A percentile compares a stretch with the other conserved stretches of the same genome.
Conservation (phyloP, 2,329 filamentous ascomycete genomes). For the Microdochium nivale region DNA sequence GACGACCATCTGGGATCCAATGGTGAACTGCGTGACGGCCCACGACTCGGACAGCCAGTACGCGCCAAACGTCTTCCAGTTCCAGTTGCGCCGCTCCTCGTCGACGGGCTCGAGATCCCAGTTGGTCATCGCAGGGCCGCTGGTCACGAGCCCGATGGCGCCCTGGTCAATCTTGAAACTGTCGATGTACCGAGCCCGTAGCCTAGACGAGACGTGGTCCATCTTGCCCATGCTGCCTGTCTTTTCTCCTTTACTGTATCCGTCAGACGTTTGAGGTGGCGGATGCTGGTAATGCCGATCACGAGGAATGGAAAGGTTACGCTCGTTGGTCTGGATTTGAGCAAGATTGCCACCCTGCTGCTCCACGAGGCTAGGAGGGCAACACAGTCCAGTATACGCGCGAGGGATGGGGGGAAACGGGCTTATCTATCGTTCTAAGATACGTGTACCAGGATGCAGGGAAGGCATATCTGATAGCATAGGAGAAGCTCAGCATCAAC, state of each 20-base stretch:
- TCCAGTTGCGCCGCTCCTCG: neutral
- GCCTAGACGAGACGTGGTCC: neutral
- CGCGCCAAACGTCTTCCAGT: neutral
- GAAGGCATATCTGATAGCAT: too few relatives aligned
- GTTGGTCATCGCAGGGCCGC: neutral
- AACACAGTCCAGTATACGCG: neutral
- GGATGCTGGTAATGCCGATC: too few relatives aligned
- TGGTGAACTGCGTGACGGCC: neutral
- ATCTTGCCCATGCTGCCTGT: neutral
- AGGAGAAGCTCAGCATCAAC: too few relatives aligned
- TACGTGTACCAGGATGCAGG: too few relatives aligned
- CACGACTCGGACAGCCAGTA: neutral
- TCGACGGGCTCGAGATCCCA: neutral
- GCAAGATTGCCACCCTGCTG: neutral
- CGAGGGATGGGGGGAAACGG: neutral
- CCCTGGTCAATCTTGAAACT: neutral
- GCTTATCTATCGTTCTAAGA: too few relatives aligned
- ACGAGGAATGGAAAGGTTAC: too few relatives aligned
- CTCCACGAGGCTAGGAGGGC: neutral
- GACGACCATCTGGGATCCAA: neutral
- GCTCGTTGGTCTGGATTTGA: neutral
- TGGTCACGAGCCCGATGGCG: neutral
- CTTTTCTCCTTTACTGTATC: neutral
- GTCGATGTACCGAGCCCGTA: neutral
- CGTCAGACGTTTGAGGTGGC: too few relatives aligned